Evolutionary conservation across 306 rosid genomes (phyloP), one percentile per base, ranked within the genome.

Genomic region (Rubus parviflorus): DNA sequence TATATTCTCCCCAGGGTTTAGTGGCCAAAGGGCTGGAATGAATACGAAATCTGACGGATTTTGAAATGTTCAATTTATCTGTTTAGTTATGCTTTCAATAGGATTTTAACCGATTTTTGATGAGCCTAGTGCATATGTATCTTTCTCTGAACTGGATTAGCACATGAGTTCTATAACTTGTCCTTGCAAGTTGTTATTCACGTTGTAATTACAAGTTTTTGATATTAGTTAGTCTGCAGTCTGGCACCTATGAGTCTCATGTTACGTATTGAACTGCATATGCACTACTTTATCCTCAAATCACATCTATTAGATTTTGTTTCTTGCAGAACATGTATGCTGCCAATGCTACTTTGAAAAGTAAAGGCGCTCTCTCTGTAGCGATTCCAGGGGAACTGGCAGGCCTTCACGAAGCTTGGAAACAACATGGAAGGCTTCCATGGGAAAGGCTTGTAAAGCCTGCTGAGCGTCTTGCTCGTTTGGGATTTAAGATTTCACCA

Each of bases 341-440:
- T 60, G 89, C 86, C 12, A 89, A 86, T 53, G 48, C 85, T 49
- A 78, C 86, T 74, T 68, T 84, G 56, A 92, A 94, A 83, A 80
- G 25, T 38, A 81, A 10, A 64, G 97, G 98, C 3, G 81, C 85
- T 46, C 91, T 94, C 64, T 87, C 98, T 0, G 54, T 92, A 25
- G 97, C 83, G 53, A 86, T 90, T 65, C 97, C 97, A 2, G 97
- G 93, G 58, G 88, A 89, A 73, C 89, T 94, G 12, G 95, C 97
- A 8, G 97, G 97, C 13, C 97, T 94, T 74, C 81, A 86, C 75
- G 38, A 75, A 64, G 97, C 78, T 30, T 94, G 97, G 96, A 84
- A 83, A 73, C 89, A 83, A 48, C 64, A 90, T 38, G 98, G 97
- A 64, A 89, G 70, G 87, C 92, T 92, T 76, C 89, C 90, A 54